Evolutionary conservation across 179 eudicot species (phyloP).

Genomic region (Spinacia oleracea): DNA sequence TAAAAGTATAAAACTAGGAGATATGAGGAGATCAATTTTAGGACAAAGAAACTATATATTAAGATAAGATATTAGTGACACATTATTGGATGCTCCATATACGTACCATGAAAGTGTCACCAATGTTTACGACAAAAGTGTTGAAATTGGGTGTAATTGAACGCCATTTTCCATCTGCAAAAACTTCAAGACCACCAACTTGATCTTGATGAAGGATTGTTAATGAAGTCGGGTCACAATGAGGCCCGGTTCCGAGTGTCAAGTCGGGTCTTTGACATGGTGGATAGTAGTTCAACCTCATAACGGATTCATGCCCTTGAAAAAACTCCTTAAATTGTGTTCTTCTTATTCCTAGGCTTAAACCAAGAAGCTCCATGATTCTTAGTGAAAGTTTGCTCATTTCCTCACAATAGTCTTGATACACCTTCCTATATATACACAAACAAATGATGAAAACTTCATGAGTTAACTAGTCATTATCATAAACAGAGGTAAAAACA

Average conservation of each 20-base stretch:
- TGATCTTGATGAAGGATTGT: slow-evolving; percentile 60
- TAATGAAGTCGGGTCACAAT: slow-evolving; percentile 63
- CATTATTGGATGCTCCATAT: slow-evolving; percentile 1
- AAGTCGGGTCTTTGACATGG: slow-evolving; percentile 46
- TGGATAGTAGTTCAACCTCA: slow-evolving; percentile 64
- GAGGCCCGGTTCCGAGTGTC: slow-evolving; percentile 55
- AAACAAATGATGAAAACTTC: background rate
- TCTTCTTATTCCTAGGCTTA: slow-evolving; percentile 52
- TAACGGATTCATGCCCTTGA: slow-evolving; percentile 49
- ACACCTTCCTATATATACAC: slow-evolving; percentile 29
- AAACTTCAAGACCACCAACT: slow-evolving; percentile 62
- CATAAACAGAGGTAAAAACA: too few relatives aligned
- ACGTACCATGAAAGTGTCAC: slow-evolving; percentile 71
- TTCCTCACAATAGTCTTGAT: slow-evolving; percentile 55
- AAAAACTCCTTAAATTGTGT: slow-evolving; percentile 43
- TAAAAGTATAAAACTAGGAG: background rate
- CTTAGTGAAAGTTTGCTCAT: slow-evolving; percentile 58
- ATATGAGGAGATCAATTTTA: background rate
- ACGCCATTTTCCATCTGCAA: slow-evolving; percentile 53
- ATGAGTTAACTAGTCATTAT: too few relatives aligned
- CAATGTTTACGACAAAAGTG: slow-evolving; percentile 65
- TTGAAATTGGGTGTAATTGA: slow-evolving; percentile 41
- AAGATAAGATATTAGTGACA: background rate
- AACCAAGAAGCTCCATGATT: slow-evolving; percentile 62
- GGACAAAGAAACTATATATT: background rate